phyloP scores from a whole-genome alignment of 1,139 yeast species.

The Hyphopichia burtonii region DNA sequence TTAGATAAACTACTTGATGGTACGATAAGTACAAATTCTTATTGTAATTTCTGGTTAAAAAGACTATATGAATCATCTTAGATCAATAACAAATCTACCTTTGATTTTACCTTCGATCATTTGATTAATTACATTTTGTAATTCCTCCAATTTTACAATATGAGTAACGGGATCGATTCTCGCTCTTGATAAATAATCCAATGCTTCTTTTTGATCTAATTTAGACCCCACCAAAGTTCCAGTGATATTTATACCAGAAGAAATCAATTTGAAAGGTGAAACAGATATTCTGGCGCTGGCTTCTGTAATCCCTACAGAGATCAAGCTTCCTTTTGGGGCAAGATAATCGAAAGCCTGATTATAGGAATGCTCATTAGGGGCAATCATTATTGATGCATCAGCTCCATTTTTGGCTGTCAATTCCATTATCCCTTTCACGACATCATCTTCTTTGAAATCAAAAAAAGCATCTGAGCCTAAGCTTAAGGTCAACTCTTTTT shows the following conservation, averaged over 20 bases:
- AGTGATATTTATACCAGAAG: slow-evolving; percentile 1
- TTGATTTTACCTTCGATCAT: slow-evolving; percentile 4
- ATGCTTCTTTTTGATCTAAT: slow-evolving; percentile 2
- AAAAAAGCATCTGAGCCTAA: slow-evolving; percentile 12
- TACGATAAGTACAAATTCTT: background rate
- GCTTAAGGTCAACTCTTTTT: slow-evolving; percentile 6
- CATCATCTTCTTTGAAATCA: slow-evolving; percentile 8
- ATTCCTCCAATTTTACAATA: slow-evolving; percentile 7
- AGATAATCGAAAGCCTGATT: slow-evolving; percentile 5
- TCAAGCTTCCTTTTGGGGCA: slow-evolving; percentile 3
- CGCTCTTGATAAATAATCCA: slow-evolving; percentile 2
- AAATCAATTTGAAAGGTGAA: slow-evolving; percentile 3
- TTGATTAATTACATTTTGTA: slow-evolving; percentile 2
- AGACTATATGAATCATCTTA: background rate
- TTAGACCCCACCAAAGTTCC: slow-evolving; percentile 3
- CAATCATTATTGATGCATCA: slow-evolving; percentile 6
- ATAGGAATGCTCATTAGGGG: slow-evolving; percentile 3
- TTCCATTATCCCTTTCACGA: slow-evolving; percentile 1
- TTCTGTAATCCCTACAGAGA: slow-evolving; percentile 4
- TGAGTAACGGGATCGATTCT: slow-evolving; percentile 3
- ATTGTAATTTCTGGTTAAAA: background rate
- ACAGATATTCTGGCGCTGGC: background rate
- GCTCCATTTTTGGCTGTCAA: slow-evolving; percentile 2
- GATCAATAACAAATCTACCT: slow-evolving; percentile 5
- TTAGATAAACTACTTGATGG: background rate